These are phyloP conservation scores for Martiniozyma asiatica DNA, from an alignment of 1,139 yeast genomes.

Conservation along the genomic window DNA sequence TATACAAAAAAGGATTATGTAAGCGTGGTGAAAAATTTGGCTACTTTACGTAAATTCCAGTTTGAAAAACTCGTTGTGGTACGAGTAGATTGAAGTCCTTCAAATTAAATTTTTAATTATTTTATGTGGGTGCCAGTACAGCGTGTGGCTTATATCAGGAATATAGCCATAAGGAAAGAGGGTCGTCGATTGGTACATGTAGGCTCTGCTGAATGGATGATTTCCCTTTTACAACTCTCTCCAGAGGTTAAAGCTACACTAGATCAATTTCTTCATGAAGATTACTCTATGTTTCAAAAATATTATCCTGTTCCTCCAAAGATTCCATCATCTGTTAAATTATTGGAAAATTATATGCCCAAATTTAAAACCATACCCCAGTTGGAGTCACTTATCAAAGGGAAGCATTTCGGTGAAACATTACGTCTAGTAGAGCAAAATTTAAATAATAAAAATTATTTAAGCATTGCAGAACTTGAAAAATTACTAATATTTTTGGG, in stretches of 20 bases:
- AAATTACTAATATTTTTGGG: conserved; percentile 8
- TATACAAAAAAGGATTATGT: too few relatives aligned
- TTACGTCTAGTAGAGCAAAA: conserved; percentile 4
- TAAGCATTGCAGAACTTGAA: conserved; percentile 9
- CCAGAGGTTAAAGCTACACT: background rate
- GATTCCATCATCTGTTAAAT: conserved; percentile 1
- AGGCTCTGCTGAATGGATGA: conserved; percentile 2
- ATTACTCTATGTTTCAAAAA: background rate
- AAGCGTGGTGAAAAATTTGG: background rate
- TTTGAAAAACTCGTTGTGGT: too few relatives aligned
- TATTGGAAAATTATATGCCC: conserved; percentile 2
- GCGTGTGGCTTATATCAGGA: too few relatives aligned
- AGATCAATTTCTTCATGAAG: background rate
- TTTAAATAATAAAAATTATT: conserved; percentile 1
- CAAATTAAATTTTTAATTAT: too few relatives aligned
- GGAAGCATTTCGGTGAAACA: conserved; percentile 4
- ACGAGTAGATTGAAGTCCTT: too few relatives aligned
- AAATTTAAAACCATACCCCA: conserved; percentile 1
- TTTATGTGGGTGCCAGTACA: too few relatives aligned
- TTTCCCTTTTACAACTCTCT: conserved; percentile 1
- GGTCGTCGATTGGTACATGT: too few relatives aligned
- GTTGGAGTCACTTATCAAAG: background rate
- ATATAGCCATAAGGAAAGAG: too few relatives aligned
- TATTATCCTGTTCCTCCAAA: background rate
- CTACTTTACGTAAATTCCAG: background rate